Evolutionary conservation across 2,329 filamentous ascomycete species (phyloP).

Genomic region (Colletotrichum caudatum): DNA sequence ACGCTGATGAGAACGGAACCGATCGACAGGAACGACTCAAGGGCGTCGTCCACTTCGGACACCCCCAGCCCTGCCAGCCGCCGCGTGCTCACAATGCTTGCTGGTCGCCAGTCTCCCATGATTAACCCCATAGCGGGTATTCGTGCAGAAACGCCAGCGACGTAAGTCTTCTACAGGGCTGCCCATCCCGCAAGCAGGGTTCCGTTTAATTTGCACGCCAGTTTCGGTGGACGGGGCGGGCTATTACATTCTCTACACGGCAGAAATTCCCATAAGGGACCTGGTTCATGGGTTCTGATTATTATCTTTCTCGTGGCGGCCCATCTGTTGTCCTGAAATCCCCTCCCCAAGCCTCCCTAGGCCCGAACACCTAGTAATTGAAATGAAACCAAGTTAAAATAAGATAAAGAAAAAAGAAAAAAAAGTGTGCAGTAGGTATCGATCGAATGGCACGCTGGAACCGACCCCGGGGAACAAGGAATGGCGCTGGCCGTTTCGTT

Average conservation of each 20-base stretch:
- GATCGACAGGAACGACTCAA: constrained; percentile 9
- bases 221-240: not conserved
- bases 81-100: constrained; percentile 12
- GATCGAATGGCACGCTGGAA: constrained; percentile 20
- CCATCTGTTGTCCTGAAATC: constrained; percentile 3
- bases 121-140: constrained; percentile 21
- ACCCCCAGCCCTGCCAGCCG: not conserved
- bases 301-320: constrained; percentile 8
- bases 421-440: constrained; percentile 17
- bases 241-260: constrained; percentile 6
- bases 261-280: not conserved
- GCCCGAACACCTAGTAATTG: not conserved
- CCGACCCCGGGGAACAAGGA: constrained; percentile 10
- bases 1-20: constrained; percentile 10
- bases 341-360: not conserved
- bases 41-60: constrained; percentile 18
- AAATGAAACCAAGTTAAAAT: not conserved
- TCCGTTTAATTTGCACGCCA: constrained; percentile 22
- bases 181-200: constrained; percentile 18
- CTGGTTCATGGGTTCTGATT: constrained; percentile 3
- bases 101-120: not conserved
- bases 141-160: constrained; percentile 8
- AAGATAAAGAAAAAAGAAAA: no score
- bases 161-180: constrained; percentile 16
- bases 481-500: not conserved